Conservation (phyloP, 345 rosid species). For the Brassica nigra region DNA sequence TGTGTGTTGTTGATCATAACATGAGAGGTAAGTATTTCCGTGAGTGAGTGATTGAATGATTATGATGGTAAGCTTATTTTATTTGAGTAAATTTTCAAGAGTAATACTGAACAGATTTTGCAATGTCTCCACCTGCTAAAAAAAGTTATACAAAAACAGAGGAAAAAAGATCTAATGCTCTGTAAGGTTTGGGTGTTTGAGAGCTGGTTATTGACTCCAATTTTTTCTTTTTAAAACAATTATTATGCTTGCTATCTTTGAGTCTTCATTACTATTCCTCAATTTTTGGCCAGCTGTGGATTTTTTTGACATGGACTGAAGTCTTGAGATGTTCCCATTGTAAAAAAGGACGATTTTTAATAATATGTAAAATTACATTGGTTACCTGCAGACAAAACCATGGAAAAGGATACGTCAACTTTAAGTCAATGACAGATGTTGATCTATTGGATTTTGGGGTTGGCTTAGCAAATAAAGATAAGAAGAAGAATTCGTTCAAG, state of each 20-base stretch:
- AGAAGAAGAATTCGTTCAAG: constrained; percentile 62
- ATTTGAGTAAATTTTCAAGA: constrained; percentile 25
- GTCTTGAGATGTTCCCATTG: constrained; percentile 16
- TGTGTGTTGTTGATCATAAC: too few relatives aligned
- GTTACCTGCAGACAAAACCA: constrained; percentile 57
- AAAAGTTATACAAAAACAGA: constrained; percentile 37
- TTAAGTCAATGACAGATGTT: constrained; percentile 37
- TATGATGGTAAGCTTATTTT: neutral
- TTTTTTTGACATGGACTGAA: constrained; percentile 5
- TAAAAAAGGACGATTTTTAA: neutral
- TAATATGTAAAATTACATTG: constrained; percentile 9
- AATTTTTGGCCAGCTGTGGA: neutral
- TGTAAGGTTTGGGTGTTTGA: constrained; percentile 42
- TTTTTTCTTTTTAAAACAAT: neutral
- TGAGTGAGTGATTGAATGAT: neutral
- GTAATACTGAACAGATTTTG: constrained; percentile 15
- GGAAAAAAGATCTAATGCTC: constrained; percentile 46
- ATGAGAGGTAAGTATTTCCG: too few relatives aligned
- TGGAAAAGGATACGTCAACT: constrained; percentile 69
- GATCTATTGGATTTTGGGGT: constrained; percentile 71
- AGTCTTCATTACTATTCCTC: constrained; percentile 4
- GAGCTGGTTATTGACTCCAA: neutral
- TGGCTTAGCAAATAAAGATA: constrained; percentile 42
- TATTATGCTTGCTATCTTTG: constrained; percentile 2
- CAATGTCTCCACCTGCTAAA: too few relatives aligned